Evolutionary conservation across 1,284 basidiomycete species (phyloP), one percentile per base, ranked within the genome.

Genomic region (Kwoniella shivajii): DNA sequence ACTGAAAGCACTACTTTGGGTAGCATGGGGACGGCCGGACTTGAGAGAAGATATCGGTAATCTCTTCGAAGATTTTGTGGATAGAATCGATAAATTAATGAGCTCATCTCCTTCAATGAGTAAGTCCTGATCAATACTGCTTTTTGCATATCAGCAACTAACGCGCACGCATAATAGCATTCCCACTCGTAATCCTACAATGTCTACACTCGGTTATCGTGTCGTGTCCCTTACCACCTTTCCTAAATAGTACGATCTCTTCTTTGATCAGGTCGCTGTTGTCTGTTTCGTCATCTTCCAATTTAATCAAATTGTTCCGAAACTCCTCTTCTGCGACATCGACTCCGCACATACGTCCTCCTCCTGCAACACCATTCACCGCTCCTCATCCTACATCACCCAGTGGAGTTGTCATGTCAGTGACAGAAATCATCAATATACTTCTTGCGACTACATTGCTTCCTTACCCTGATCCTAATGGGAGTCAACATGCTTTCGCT

Each of bases 1-100:
- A 30, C 50, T 74, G 22, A 67, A 66, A 59, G 71, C 72, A 11
- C 37, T 72, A 3, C 36, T 75, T 6, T 74, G 73, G 73, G 62
- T 68, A 16, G 69, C 61, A 11, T 75, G 73, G 73, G 54, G 58
- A 1, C 33, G 36, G 16, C 52, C 62, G 1, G 42, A 59, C 1
- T 26, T 60, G 9, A 44, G 60, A 6, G 60, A 48, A 0, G 64
- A 71, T 4, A 61, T 66, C 0, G 68, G 59, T 3, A 36, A 27
- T 4, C 37, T 65, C 3, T 45, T 75, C 9, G 66, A 61, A 20
- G 50, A 63, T 11, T 59, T 74, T n/a, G 47, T 73, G 13, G 52
- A 64, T 20, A 39, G 55, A 5, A 53, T 72, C 1, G 55, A 51
- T 16, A 51, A 31, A 16, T 55, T 66, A 52, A 50, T 68, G 33